A percentile compares a stretch with the other conserved stretches of the same genome.
These are phyloP conservation scores for Limtongia smithiae DNA, from an alignment of 805 yeast genomes.

Conservation along the genomic window DNA sequence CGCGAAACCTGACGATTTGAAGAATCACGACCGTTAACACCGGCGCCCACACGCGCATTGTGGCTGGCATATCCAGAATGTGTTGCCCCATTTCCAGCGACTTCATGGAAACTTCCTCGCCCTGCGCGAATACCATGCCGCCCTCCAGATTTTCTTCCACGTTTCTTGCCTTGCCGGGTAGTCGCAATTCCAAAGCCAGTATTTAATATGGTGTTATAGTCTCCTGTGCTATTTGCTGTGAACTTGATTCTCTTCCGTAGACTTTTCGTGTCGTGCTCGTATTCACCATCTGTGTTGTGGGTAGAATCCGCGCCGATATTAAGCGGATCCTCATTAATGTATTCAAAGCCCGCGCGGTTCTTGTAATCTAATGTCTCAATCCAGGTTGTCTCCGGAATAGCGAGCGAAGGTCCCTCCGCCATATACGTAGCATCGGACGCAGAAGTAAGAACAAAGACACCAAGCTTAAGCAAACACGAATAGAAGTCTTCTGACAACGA, in stretches of 20 bases:
- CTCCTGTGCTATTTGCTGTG: constrained; percentile 1
- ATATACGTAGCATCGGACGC: constrained; percentile 65
- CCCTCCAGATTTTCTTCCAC: neutral
- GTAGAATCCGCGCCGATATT: neutral
- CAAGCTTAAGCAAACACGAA: constrained; percentile 56
- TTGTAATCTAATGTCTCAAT: constrained; percentile 39
- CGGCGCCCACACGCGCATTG: constrained; percentile 16
- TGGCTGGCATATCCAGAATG: constrained; percentile 19
- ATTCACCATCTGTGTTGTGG: neutral
- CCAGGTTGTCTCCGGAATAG: constrained; percentile 54
- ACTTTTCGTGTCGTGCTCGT: neutral
- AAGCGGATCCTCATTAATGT: constrained; percentile 19
- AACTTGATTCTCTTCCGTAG: constrained; percentile 9
- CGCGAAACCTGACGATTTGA: constrained; percentile 10
- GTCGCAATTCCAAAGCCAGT: neutral
- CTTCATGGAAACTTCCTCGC: neutral
- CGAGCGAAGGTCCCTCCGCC: constrained; percentile 51
- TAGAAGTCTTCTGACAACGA: constrained; percentile 61
- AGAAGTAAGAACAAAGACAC: constrained; percentile 61
- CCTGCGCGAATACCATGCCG: neutral
- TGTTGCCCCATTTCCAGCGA: neutral
- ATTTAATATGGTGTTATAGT: constrained; percentile 1
- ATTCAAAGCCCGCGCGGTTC: constrained; percentile 20
- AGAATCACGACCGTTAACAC: neutral
- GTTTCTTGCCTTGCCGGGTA: neutral